These are phyloP conservation scores for Diaporthe ampelina DNA, from an alignment of 2,329 filamentous ascomycete genomes.

Conservation along the genomic window DNA sequence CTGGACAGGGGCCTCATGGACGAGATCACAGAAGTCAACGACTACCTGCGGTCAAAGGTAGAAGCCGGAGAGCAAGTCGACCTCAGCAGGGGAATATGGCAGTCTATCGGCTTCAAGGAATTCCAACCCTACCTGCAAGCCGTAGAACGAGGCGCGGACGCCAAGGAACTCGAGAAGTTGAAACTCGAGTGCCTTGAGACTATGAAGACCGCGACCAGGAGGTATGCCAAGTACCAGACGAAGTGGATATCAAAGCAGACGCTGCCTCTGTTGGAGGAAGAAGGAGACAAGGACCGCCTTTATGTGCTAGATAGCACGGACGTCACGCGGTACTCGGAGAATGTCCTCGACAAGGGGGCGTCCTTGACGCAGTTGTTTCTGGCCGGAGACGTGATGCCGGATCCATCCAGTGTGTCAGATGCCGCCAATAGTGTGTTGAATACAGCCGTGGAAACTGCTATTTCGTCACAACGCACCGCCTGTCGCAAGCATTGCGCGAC, in stretches of 20 bases:
- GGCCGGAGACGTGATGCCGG: conserved; percentile 64
- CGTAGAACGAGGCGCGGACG: conserved; percentile 49
- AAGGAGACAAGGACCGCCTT: conserved; percentile 68
- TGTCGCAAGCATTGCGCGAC: conserved; percentile 76
- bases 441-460: conserved; percentile 57
- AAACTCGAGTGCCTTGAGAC: conserved; percentile 75
- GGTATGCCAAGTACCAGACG: conserved; percentile 88
- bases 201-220: conserved; percentile 86
- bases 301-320: conserved; percentile 88
- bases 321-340: conserved; percentile 68
- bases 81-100: conserved; percentile 88
- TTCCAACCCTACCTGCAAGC: conserved; percentile 79
- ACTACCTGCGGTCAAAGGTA: conserved; percentile 52
- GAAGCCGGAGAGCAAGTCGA: conserved; percentile 72
- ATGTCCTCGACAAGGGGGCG: conserved; percentile 77
- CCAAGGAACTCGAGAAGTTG: conserved; percentile 65
- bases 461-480: conserved; percentile 68
- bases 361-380: conserved; percentile 76
- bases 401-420: conserved; percentile 62
- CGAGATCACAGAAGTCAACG: conserved; percentile 63
- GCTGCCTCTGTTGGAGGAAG: conserved; percentile 74
- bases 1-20: conserved; percentile 67
- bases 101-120: conserved; percentile 96
- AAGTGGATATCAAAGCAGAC: conserved; percentile 91
- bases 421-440: conserved; percentile 70